Conservation (phyloP, 1,139 yeast genomes). For the Yamadazyma epiphylla region DNA sequence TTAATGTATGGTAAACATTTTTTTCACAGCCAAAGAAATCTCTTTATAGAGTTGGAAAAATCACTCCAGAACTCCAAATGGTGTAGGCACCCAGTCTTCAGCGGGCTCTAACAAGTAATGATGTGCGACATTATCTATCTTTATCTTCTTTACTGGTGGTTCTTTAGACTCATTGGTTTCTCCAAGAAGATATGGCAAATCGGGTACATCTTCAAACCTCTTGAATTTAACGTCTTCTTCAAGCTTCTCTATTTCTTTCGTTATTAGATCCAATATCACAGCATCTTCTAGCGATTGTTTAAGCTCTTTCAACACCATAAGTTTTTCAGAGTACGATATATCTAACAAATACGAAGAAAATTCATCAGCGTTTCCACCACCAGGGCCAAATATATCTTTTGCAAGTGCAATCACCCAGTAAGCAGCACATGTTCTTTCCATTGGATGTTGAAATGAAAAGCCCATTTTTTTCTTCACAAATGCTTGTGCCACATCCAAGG, state of each 20-base stretch:
- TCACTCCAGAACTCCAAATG: slow-evolving; percentile 29
- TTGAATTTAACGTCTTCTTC: neutral
- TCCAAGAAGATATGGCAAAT: slow-evolving; percentile 8
- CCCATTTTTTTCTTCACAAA: slow-evolving; percentile 4
- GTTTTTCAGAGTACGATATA: too few species aligned
- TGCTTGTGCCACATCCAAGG: neutral
- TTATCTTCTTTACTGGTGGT: slow-evolving; percentile 10
- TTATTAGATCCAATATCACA: neutral
- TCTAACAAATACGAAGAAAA: too few species aligned
- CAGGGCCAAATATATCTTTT: too few species aligned
- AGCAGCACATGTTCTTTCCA: slow-evolving; percentile 4
- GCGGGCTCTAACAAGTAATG: slow-evolving; percentile 25
- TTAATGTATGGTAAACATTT: too few species aligned
- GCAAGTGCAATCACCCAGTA: slow-evolving; percentile 9
- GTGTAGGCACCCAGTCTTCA: slow-evolving; percentile 29
- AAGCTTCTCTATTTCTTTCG: neutral
- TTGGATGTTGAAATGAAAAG: slow-evolving; percentile 5
- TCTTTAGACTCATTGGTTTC: slow-evolving; percentile 3
- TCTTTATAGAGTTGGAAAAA: too few species aligned
- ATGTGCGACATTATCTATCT: slow-evolving; percentile 5
- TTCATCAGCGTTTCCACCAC: too few species aligned
- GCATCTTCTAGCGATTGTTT: neutral
- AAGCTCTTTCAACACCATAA: neutral
- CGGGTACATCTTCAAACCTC: slow-evolving; percentile 2
- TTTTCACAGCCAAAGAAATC: too few species aligned